Evolutionary conservation across 2,329 filamentous ascomycete genomes (phyloP).

Genomic region (Aureobasidium zeae): DNA sequence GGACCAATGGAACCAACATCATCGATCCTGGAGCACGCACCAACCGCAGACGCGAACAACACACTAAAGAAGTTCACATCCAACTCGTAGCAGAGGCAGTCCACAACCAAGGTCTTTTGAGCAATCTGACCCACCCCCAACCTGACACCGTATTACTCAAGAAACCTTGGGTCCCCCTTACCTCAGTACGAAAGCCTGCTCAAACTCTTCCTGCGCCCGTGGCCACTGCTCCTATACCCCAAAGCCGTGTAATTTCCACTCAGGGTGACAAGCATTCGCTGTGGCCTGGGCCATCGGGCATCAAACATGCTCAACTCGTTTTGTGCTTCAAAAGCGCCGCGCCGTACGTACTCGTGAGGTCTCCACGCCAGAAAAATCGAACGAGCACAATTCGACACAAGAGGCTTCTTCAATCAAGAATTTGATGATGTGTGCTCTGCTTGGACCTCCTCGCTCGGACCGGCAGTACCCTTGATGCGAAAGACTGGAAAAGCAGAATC

Average conservation of each 20-base stretch:
- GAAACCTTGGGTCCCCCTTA: constrained; percentile 29
- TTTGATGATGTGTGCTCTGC: neutral
- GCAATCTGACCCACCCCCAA: no score
- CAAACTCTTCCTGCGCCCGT: constrained; percentile 30
- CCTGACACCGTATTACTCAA: constrained; percentile 21
- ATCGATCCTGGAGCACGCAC: no score
- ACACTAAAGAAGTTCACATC: constrained; percentile 17
- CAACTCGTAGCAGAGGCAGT: no score
- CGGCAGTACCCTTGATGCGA: constrained; percentile 25
- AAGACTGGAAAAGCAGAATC: constrained; percentile 20
- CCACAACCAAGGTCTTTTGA: no score
- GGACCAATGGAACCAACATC: neutral
- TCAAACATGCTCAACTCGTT: constrained; percentile 33
- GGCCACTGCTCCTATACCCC: constrained; percentile 32
- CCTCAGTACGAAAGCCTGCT: constrained; percentile 26
- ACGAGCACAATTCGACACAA: no score
- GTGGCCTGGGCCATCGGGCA: constrained; percentile 32
- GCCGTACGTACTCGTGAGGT: no score
- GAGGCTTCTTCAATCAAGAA: constrained; percentile 1
- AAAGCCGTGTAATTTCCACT: constrained; percentile 31
- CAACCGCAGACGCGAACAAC: neutral
- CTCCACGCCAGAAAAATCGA: no score
- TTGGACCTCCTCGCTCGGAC: constrained; percentile 11
- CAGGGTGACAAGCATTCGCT: constrained; percentile 31
- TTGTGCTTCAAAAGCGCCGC: constrained; percentile 33